Conservation (phyloP, 2,329 filamentous ascomycete species). For the Cordyceps sp. region DNA sequence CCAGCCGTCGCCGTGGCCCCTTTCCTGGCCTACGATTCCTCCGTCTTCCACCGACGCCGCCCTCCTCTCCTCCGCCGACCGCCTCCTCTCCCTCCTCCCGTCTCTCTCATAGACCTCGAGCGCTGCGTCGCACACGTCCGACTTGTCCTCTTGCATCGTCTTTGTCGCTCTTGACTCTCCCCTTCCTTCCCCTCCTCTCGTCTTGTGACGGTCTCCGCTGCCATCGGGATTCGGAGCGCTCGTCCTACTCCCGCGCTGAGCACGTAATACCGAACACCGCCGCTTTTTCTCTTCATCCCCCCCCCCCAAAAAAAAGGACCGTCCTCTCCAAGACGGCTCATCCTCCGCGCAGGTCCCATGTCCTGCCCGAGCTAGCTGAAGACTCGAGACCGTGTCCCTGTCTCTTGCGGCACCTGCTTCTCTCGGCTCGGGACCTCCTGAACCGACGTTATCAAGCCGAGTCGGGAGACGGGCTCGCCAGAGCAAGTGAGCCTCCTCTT, state of each 20-base stretch:
- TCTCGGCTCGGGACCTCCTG: slow-evolving; percentile 7
- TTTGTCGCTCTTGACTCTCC: slow-evolving; percentile 10
- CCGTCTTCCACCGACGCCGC: background rate
- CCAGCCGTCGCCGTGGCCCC: too few species aligned
- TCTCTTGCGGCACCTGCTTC: slow-evolving; percentile 14
- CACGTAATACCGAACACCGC: slow-evolving; percentile 11
- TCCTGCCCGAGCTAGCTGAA: slow-evolving; percentile 12
- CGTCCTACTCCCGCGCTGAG: slow-evolving; percentile 8
- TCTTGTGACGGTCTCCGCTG: slow-evolving; percentile 11
- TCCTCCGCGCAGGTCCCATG: slow-evolving; percentile 13
- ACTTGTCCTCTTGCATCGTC: slow-evolving; percentile 9
- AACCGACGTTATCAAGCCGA: slow-evolving; percentile 4
- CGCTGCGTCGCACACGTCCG: slow-evolving; percentile 9
- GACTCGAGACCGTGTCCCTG: slow-evolving; percentile 14
- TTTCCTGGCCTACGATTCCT: too few species aligned
- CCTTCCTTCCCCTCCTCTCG: slow-evolving; percentile 7
- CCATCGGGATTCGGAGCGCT: slow-evolving; percentile 9
- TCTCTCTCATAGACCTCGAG: slow-evolving; percentile 8
- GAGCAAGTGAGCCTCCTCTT: slow-evolving; percentile 26
- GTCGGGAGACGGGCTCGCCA: slow-evolving; percentile 18
- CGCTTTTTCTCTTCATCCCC: background rate
- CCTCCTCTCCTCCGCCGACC: slow-evolving; percentile 12
- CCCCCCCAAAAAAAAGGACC: slow-evolving; percentile 2
- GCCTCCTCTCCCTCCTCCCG: slow-evolving; percentile 4
- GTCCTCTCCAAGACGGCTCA: slow-evolving; percentile 6